Evolutionary conservation across 2,329 filamentous ascomycete genomes (phyloP), one percentile per base, ranked within the genome.

Genomic region (Trichoderma cornu-damae): DNA sequence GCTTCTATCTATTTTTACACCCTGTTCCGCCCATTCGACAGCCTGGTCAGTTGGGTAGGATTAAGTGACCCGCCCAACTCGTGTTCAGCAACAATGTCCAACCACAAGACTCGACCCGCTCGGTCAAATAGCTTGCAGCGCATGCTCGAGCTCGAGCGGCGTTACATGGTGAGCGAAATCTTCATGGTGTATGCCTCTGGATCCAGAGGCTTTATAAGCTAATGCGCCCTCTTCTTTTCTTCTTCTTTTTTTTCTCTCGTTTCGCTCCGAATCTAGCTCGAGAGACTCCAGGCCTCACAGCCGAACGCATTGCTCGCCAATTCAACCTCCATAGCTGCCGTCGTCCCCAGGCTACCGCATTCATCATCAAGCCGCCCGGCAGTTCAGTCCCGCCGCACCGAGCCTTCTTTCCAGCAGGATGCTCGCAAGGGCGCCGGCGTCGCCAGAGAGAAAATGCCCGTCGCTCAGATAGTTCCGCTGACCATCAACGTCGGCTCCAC

Each of bases 61-160:
- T 47, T 28, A 38, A 34, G 42, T 32, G 22, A 38, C 42, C 11
- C 32, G 51, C 40, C 30, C 51, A 46, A 54, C 51, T 54, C 28
- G 28, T 20, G 28, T 38, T 34, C 26, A 24, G 49, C 57, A 50
- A 40, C 28, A 18, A 59, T 59, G 58, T 57, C 58, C 30, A 51
- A 57, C 37, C 44, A 54, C 48, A 62, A 60, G 48, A 54, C 58
- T 53, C 59, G 58, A 11, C 60, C 62, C 7, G 60, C 57, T 51
- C 72, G 72, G 63, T 73, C 73, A 61, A 76, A 76, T 65, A 82
- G 77, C 67, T 77, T 84, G 61, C 75, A 82, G 67, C 76, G 73
- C 59, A 84, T 85, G 81, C 73, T 84, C 48, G 80, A 84, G 63
- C 69, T 84, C 51, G 82, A 85, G 66, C 81, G 79, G 66, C 75